A percentile compares a stretch with the other conserved stretches of the same genome.
Evolutionary conservation across 1,139 yeast genomes (phyloP).

Genomic region (Blastobotrys petasosporus): DNA sequence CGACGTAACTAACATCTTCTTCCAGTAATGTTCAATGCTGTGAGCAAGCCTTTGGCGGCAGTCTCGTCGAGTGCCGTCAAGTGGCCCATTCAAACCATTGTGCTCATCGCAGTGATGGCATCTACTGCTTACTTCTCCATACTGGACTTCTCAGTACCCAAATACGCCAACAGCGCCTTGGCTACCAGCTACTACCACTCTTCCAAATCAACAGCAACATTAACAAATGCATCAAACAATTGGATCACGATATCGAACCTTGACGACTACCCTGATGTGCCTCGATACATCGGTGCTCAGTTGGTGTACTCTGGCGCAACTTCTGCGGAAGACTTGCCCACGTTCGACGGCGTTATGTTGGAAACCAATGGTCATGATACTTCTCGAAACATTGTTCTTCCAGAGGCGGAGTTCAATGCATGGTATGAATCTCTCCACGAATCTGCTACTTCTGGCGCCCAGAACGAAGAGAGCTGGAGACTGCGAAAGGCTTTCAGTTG

Average conservation of each 20-base stretch:
- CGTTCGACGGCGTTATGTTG: constrained; percentile 8
- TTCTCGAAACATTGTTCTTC: constrained; percentile 39
- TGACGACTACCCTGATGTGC: constrained; percentile 36
- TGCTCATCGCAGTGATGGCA: constrained; percentile 66
- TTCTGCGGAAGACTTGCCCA: constrained; percentile 10
- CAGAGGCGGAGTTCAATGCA: constrained; percentile 32
- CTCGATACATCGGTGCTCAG: constrained; percentile 43
- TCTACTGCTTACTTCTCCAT: constrained; percentile 77
- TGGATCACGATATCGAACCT: constrained; percentile 23
- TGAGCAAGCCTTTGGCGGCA: constrained; percentile 1
- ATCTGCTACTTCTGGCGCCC: background rate
- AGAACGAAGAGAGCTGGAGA: constrained; percentile 47
- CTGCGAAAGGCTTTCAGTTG: constrained; percentile 60
- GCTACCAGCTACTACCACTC: constrained; percentile 25
- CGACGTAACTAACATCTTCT: background rate
- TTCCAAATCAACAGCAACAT: constrained; percentile 9
- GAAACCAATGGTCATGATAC: constrained; percentile 2
- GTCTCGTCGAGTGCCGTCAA: constrained; percentile 59
- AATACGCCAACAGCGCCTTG: constrained; percentile 22
- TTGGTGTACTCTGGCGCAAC: constrained; percentile 41
- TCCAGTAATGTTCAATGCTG: constrained; percentile 2
- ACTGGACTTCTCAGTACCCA: constrained; percentile 68
- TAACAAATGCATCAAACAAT: constrained; percentile 4
- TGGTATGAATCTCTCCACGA: constrained; percentile 32
- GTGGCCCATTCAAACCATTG: constrained; percentile 84